Conservation (phyloP, 257 asterid genomes). For the Nicotiana otophora region DNA sequence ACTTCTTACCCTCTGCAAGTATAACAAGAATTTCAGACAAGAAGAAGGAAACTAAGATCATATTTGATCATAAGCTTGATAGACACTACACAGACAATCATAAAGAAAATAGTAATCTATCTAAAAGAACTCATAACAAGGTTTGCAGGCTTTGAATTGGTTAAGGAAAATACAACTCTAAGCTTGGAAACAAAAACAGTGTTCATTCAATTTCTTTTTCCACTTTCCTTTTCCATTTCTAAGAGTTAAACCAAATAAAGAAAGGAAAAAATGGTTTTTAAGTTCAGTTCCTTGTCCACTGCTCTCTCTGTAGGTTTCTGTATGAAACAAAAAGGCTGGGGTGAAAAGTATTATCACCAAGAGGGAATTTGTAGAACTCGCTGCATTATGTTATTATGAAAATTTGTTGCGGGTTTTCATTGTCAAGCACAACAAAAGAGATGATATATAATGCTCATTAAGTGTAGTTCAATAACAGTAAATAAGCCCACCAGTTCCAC, state of each 20-base stretch:
- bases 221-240: too few species aligned
- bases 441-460: background rate
- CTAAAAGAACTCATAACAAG: background rate
- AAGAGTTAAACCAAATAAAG: too few species aligned
- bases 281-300: too few species aligned
- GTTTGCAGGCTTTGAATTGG: background rate
- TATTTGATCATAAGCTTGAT: fast-evolving
- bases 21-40: background rate
- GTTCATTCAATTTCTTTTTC: too few species aligned
- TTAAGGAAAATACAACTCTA: background rate
- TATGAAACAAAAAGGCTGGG: background rate
- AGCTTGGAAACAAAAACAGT: background rate
- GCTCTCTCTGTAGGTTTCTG: background rate
- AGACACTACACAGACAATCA: background rate
- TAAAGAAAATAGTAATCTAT: background rate
- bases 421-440: background rate
- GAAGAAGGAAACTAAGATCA: background rate
- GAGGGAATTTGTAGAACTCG: background rate
- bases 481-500: background rate
- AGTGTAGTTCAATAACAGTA: background rate
- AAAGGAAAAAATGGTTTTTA: too few species aligned
- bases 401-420: background rate
- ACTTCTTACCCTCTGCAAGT: constrained; percentile 56
- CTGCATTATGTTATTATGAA: background rate
- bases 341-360: background rate